Evolutionary conservation across 768 basidiomycete genomes (phyloP), one percentile per base, ranked within the genome.

Genomic region (Boletellus ananas): DNA sequence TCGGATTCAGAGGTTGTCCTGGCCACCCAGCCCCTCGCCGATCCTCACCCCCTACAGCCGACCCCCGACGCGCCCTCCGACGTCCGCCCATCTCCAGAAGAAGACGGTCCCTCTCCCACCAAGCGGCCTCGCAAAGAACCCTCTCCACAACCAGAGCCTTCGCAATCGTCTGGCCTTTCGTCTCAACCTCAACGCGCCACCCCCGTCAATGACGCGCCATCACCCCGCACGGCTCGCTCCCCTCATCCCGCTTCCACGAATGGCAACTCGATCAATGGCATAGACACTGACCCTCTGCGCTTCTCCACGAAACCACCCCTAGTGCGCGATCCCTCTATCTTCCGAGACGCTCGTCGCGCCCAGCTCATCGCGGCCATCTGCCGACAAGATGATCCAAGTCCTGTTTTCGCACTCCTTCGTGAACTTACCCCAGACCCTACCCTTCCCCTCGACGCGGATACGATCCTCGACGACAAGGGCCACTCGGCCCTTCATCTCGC

Each of bases 401-500:
- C 76, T 5, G 75, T 91, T 5, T 65, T 91, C 3, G 79, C 85
- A 42, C 70, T 84, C 23, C 68, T 91, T 18, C 84, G 84, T 38
- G 84, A 84, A 64, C 74, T 85, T 18, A 73, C 79, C 6, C 72
- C 79, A 1, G 65, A 76, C 46, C 61, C 69, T 14, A 62, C 66
- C 20, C 49, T 62, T 16, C 61, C 67, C 6, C 47, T 61, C 34
- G 90, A 94, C 51, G 72, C 91, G 42, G 89, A 98, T 63, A 76
- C 79, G n/a, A 76, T 95, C 36, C 79, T 99, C 36, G 96, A 99
- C 60, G 91, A 96, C 56, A 87, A 93, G 60, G 91, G 92, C 0
- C 96, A 99, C 66, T 92, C 94, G 0, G 87, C 94, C 10, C 75
- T 99, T 13, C 96, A 99, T 65, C 79, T 97, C 54, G 94, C 96